Percentiles rank a stretch among this genome's conserved stretches.
Evolutionary conservation across 2,329 filamentous ascomycete species (phyloP).

Genomic region (Graphilbum fragrans): DNA sequence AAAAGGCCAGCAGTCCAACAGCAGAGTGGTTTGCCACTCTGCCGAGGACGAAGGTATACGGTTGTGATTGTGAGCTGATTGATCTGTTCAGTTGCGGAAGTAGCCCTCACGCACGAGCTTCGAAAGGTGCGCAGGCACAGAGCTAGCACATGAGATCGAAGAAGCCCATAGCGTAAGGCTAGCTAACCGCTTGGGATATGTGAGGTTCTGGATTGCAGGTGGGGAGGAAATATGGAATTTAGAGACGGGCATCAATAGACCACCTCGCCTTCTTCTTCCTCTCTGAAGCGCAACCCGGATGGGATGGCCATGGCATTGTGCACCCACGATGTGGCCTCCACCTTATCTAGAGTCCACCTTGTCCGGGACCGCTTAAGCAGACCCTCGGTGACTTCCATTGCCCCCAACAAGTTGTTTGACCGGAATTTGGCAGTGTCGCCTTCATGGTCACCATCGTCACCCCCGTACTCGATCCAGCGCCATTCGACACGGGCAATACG

Average conservation of each 20-base stretch:
- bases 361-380: constrained; percentile 72
- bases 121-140: no score
- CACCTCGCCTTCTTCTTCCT: constrained; percentile 45
- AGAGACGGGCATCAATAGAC: constrained; percentile 18
- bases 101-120: no score
- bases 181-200: no score
- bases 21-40: no score
- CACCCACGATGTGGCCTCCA: constrained; percentile 67
- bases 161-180: no score
- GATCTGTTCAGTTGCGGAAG: no score
- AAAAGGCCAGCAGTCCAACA: no score
- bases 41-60: no score
- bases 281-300: constrained; percentile 44
- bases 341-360: constrained; percentile 63
- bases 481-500: constrained; percentile 94
- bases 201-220: neutral
- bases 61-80: no score
- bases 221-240: neutral
- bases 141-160: no score
- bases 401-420: constrained; percentile 56
- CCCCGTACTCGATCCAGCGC: constrained; percentile 81
- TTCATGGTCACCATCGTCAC: constrained; percentile 80
- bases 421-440: constrained; percentile 43
- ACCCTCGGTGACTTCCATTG: constrained; percentile 71
- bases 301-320: constrained; percentile 58